Evolutionary conservation across 495 filamentous ascomycete species (phyloP).

Genomic region (Friedmanniomyces endolithicus): DNA sequence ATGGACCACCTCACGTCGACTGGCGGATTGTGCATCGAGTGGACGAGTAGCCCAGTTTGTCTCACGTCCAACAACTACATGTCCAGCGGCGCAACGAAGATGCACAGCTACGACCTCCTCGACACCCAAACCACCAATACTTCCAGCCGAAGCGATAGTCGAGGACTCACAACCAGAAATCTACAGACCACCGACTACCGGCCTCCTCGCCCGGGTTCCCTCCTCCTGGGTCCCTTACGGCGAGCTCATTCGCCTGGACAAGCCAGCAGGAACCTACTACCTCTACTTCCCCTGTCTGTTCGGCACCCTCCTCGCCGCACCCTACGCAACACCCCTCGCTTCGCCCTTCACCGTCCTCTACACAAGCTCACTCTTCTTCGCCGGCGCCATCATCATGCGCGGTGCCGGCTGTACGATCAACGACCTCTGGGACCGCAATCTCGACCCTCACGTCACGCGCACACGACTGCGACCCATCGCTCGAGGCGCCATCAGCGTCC

Average conservation of each 20-base stretch:
- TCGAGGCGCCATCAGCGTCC: slow-evolving; percentile 64
- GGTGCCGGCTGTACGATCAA: slow-evolving; percentile 98
- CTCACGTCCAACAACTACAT: not conserved
- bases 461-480: slow-evolving; percentile 85
- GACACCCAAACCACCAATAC: not conserved
- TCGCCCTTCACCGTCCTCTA: slow-evolving; percentile 43
- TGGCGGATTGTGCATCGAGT: not conserved
- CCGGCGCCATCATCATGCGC: slow-evolving; percentile 86
- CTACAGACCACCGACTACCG: slow-evolving; percentile 63
- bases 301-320: slow-evolving; percentile 60
- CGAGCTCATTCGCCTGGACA: slow-evolving; percentile 86
- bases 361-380: slow-evolving; percentile 67
- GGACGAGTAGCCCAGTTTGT: not conserved
- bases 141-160: not conserved
- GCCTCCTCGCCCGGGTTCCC: slow-evolving; percentile 67
- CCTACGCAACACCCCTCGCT: slow-evolving; percentile 46
- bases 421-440: slow-evolving; percentile 88
- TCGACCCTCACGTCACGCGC: slow-evolving; percentile 80
- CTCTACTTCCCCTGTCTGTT: slow-evolving; percentile 92
- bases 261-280: slow-evolving; percentile 89
- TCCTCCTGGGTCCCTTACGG: slow-evolving; percentile 73
- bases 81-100: not conserved
- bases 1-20: not conserved
- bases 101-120: not conserved
- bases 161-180: not conserved